phyloP scores from a whole-genome alignment of 345 rosid genomes.

The Brassica rapa region DNA sequence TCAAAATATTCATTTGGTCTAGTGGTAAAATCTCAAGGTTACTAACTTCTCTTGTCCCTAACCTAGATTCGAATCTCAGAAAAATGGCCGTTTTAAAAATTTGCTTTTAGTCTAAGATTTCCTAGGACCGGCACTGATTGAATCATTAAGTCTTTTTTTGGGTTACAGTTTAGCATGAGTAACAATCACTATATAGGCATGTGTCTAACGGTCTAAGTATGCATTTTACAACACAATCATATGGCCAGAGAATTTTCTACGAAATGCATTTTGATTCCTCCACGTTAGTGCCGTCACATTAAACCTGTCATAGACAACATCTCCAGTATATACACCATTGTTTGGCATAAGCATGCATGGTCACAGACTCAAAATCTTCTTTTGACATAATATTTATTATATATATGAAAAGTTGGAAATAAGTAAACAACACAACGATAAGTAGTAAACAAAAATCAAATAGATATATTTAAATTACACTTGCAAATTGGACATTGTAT shows the following conservation, averaged over 20 bases:
- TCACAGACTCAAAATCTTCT: not conserved
- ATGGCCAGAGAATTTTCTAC: not conserved
- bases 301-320: not conserved
- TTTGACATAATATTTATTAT: not conserved
- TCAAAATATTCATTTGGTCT: too few species aligned
- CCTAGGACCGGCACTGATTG: too few species aligned
- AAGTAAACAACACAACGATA: not conserved
- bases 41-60: too few species aligned
- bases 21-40: too few species aligned
- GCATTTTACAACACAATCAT: not conserved
- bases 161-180: not conserved
- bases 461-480: slow-evolving; percentile 1
- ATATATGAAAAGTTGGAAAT: not conserved
- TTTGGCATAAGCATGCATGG: not conserved
- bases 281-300: not conserved
- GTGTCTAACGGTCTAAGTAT: not conserved
- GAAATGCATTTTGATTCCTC: not conserved
- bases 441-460: not conserved
- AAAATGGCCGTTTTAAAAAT: too few species aligned
- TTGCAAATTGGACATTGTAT: slow-evolving; percentile 5
- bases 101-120: too few species aligned
- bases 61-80: too few species aligned
- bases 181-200: not conserved
- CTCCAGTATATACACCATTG: not conserved
- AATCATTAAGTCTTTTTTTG: not conserved